Percentiles rank a stretch among this genome's conserved stretches.
Evolutionary conservation across 2,329 filamentous ascomycete species (phyloP).

Genomic region (Cladophialophora exuberans): DNA sequence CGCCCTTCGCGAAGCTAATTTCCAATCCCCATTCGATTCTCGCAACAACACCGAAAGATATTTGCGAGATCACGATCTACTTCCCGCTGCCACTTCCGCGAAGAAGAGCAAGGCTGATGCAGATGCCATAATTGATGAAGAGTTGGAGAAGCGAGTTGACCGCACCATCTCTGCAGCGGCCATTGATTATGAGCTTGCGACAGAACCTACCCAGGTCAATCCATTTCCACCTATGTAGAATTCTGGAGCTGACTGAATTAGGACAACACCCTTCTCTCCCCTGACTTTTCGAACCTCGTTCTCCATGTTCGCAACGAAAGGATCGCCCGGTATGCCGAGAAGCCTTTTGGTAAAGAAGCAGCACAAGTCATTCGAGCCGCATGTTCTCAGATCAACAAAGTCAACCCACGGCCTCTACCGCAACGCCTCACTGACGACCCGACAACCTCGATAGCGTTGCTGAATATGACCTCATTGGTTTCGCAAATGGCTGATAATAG

Average conservation of each 20-base stretch:
- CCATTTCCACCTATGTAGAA: not conserved
- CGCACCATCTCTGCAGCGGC: constrained; percentile 10
- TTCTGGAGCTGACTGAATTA: constrained; percentile 5
- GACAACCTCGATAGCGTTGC: not conserved
- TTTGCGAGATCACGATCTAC: constrained; percentile 60
- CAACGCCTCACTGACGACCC: constrained; percentile 1
- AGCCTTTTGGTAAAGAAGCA: constrained; percentile 14
- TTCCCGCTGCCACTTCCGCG: constrained; percentile 54
- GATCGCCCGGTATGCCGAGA: constrained; percentile 18
- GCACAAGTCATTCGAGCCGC: constrained; percentile 22
- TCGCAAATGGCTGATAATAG: too few species aligned
- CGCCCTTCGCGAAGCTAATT: constrained; percentile 43
- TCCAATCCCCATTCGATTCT: constrained; percentile 60
- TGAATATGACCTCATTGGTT: too few species aligned
- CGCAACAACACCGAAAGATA: constrained; percentile 62
- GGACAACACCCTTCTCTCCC: constrained; percentile 20
- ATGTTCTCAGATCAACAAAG: constrained; percentile 54
- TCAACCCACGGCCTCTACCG: constrained; percentile 27
- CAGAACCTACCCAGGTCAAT: constrained; percentile 8
- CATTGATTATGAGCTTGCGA: constrained; percentile 14
- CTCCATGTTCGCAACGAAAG: constrained; percentile 21
- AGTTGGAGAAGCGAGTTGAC: constrained; percentile 52
- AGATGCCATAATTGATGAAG: constrained; percentile 59
- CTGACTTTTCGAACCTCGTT: constrained; percentile 25
- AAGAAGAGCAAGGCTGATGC: constrained; percentile 69